phyloP scores from a whole-genome alignment of 1,284 basidiomycete species.

The Vanrija humicola region DNA sequence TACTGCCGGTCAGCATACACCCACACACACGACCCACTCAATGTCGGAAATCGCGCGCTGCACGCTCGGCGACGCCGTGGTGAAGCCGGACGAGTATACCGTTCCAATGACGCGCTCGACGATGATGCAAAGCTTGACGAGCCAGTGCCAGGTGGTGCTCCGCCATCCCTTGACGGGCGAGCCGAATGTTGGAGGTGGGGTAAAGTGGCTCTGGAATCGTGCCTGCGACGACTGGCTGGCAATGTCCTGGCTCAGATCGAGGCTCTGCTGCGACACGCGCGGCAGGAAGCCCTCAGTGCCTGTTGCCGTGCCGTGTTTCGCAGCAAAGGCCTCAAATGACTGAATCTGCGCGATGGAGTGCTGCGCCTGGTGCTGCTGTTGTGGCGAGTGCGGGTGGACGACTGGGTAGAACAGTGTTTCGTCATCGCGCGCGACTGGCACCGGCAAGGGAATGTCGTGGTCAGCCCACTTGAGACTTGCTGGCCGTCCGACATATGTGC shows the following conservation, averaged over 20 bases:
- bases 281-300: too few relatives aligned
- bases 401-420: constrained; percentile 18
- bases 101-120: constrained; percentile 19
- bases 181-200: too few relatives aligned
- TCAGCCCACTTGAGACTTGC: constrained; percentile 12
- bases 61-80: constrained; percentile 11
- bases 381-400: constrained; percentile 5
- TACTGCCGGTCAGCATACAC: constrained; percentile 2
- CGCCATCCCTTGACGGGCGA: constrained; percentile 14
- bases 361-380: background rate
- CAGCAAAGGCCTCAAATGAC: constrained; percentile 5
- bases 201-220: too few relatives aligned
- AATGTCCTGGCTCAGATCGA: constrained; percentile 10
- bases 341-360: too few relatives aligned
- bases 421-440: constrained; percentile 15
- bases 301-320: background rate
- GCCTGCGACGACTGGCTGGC: background rate
- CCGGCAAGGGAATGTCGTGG: constrained; percentile 20
- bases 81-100: constrained; percentile 15
- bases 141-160: constrained; percentile 21
- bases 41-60: constrained; percentile 13
- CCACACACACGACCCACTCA: constrained; percentile 3
- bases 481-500: constrained; percentile 28
- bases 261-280: too few relatives aligned
- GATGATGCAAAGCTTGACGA: constrained; percentile 18